These are phyloP conservation scores for Rhodocollybia butyracea DNA, from an alignment of 768 basidiomycete species.

Conservation along the genomic window DNA sequence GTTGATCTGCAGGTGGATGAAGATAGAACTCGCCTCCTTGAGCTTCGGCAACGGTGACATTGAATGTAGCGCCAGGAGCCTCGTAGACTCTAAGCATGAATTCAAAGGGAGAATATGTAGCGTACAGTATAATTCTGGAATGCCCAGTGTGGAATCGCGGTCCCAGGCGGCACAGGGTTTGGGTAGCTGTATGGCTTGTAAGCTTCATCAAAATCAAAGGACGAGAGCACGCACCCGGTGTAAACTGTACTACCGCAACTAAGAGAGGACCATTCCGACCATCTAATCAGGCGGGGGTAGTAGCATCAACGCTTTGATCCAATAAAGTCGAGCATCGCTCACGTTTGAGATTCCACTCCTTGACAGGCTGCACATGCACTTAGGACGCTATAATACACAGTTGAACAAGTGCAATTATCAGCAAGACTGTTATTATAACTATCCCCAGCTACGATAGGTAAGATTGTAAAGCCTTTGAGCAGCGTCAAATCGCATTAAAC, in stretches of 20 bases:
- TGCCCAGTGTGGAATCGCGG: constrained; percentile 1
- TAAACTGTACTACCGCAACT: background rate
- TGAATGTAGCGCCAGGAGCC: background rate
- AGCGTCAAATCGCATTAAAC: background rate
- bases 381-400: constrained; percentile 1
- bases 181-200: background rate
- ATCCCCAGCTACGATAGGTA: background rate
- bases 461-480: background rate
- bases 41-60: background rate
- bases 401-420: background rate
- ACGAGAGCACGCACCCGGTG: background rate
- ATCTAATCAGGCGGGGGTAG: background rate
- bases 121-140: background rate
- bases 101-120: background rate
- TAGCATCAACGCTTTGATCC: background rate
- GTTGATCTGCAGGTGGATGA: background rate
- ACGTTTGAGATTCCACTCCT: background rate
- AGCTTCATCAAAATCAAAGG: background rate
- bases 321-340: background rate
- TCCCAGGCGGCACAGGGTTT: background rate
- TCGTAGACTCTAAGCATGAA: background rate
- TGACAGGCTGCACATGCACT: constrained; percentile 1
- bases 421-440: background rate
- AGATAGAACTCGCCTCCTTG: background rate
- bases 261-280: background rate